Evolutionary conservation across 768 basidiomycete genomes (phyloP).

Genomic region (Mycena chlorophos): DNA sequence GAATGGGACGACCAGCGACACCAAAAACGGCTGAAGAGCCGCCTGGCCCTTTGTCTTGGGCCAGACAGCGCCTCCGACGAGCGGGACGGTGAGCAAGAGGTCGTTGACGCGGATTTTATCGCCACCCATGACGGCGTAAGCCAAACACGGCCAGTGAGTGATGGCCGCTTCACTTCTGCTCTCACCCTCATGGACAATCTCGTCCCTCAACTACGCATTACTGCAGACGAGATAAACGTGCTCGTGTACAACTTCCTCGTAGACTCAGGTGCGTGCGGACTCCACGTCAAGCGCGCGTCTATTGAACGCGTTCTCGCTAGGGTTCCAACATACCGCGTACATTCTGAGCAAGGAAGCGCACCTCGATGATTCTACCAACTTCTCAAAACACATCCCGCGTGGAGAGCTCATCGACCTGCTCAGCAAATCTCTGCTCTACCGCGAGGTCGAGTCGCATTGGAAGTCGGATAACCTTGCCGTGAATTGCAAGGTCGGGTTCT

Average conservation of each 20-base stretch:
- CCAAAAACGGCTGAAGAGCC: slow-evolving; percentile 51
- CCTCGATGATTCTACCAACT: slow-evolving; percentile 67
- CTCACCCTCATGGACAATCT: background rate
- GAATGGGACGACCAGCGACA: slow-evolving; percentile 52
- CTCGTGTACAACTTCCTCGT: slow-evolving; percentile 82
- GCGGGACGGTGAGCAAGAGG: slow-evolving; percentile 42
- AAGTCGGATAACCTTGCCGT: slow-evolving; percentile 57
- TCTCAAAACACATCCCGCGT: slow-evolving; percentile 73
- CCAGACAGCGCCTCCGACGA: slow-evolving; percentile 49
- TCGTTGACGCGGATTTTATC: slow-evolving; percentile 47
- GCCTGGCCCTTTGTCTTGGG: slow-evolving; percentile 32
- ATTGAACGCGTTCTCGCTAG: slow-evolving; percentile 37
- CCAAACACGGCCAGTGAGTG: background rate
- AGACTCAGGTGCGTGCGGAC: slow-evolving; percentile 63
- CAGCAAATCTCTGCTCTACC: slow-evolving; percentile 75
- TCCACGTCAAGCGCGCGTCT: background rate
- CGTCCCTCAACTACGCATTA: slow-evolving; percentile 57
- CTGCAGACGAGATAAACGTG: slow-evolving; percentile 83
- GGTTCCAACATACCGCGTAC: slow-evolving; percentile 82
- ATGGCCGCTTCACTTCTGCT: background rate
- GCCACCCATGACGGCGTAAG: background rate
- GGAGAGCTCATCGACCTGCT: slow-evolving; percentile 83
- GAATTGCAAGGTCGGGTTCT: slow-evolving; percentile 71
- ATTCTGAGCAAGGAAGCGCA: slow-evolving; percentile 71
- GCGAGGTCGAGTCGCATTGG: slow-evolving; percentile 85